Percentiles rank a stretch among this genome's conserved stretches.
Evolutionary conservation across 2,329 filamentous ascomycete species (phyloP).

Genomic region (Domatiomyces globalis): DNA sequence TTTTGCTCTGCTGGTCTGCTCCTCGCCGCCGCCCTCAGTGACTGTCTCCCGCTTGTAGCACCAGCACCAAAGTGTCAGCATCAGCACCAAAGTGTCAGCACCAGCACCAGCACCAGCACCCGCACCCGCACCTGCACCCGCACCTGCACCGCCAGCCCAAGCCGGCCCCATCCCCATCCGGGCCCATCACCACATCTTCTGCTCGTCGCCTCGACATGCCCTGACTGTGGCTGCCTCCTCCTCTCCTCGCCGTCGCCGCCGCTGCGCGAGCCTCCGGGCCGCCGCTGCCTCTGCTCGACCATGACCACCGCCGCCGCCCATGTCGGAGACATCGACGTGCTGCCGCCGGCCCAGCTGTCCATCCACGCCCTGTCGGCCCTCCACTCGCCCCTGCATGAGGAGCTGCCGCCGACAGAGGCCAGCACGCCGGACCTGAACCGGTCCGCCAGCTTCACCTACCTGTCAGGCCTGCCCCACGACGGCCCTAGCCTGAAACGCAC

Average conservation of each 20-base stretch:
- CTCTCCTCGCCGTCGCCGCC: not conserved
- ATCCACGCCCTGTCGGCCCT: slow-evolving; percentile 9
- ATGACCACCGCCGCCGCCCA: not conserved
- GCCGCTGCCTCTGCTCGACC: no score
- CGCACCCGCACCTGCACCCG: not conserved
- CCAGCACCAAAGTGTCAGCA: no score
- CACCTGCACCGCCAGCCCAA: not conserved
- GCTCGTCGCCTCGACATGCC: not conserved
- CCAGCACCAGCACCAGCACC: not conserved
- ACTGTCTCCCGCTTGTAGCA: not conserved
- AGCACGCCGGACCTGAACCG: slow-evolving; percentile 29
- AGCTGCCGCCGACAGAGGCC: slow-evolving; percentile 1
- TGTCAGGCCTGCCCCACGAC: slow-evolving; percentile 30
- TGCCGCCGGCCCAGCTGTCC: slow-evolving; percentile 1
- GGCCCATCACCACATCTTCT: no score
- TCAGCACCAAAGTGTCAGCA: not conserved
- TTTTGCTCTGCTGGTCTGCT: not conserved
- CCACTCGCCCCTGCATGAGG: slow-evolving; percentile 4
- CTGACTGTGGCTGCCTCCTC: not conserved
- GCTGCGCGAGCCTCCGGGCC: no score
- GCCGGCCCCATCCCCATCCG: not conserved
- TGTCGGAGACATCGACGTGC: not conserved
- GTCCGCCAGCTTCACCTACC: slow-evolving; percentile 44
- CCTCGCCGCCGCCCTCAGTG: not conserved
- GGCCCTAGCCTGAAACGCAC: slow-evolving; percentile 34